These are phyloP conservation scores for Tephrocybe sp. DNA, from an alignment of 768 basidiomycete genomes.

Conservation along the genomic window DNA sequence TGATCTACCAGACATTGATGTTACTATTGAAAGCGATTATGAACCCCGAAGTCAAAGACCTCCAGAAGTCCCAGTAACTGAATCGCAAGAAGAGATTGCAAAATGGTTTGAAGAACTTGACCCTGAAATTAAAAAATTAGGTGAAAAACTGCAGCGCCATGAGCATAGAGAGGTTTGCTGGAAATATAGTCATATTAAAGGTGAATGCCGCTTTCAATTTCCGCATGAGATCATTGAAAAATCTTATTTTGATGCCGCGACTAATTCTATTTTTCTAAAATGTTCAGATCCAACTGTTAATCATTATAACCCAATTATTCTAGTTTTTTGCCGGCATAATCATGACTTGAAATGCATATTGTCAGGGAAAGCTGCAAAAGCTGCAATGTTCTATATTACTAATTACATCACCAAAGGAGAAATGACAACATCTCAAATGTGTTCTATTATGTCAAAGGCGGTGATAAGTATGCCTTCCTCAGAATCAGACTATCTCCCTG, in stretches of 20 bases:
- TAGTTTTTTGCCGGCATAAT: conserved; percentile 32
- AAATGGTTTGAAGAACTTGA: too few species aligned
- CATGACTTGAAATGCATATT: too few species aligned
- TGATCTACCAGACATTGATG: conserved; percentile 3
- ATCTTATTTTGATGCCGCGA: conserved; percentile 27
- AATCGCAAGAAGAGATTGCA: neutral
- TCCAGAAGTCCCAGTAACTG: conserved; percentile 14
- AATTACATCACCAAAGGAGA: conserved; percentile 35
- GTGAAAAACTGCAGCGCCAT: neutral
- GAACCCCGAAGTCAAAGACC: conserved; percentile 24
- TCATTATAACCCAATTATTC: conserved; percentile 30
- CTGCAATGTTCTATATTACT: conserved; percentile 34
- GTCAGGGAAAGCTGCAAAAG: too few species aligned
- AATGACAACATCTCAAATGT: conserved; percentile 24
- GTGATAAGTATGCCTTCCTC: conserved; percentile 9
- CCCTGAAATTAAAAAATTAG: conserved; percentile 1
- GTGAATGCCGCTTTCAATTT: conserved; percentile 29
- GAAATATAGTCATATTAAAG: conserved; percentile 30
- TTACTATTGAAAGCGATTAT: conserved; percentile 28
- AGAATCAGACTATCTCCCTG: neutral
- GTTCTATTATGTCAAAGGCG: conserved; percentile 23
- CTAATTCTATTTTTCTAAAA: conserved; percentile 27
- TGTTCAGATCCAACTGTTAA: conserved; percentile 28
- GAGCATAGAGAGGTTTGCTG: neutral
- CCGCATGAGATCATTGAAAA: conserved; percentile 28